These are phyloP conservation scores for Bombardia bombarda DNA, from an alignment of 495 filamentous ascomycete species.

Conservation along the genomic window DNA sequence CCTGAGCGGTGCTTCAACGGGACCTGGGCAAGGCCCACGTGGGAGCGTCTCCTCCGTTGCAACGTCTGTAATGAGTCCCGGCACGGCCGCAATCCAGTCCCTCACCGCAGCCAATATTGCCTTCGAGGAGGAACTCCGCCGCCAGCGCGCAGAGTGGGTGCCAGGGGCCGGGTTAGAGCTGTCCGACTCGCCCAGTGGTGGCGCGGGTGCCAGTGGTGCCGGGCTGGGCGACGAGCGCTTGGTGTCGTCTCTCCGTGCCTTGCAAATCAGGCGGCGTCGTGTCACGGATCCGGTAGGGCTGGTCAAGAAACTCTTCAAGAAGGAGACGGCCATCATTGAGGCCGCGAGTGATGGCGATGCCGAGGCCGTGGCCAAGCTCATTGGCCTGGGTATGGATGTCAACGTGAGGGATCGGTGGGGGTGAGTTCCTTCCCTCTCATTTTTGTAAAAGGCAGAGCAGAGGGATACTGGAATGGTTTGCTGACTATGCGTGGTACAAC, in stretches of 20 bases:
- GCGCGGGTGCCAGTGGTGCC: too few species aligned
- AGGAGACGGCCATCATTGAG: slow-evolving; percentile 21
- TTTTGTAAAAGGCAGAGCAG: too few species aligned
- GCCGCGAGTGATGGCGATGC: slow-evolving; percentile 18
- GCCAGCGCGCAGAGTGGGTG: slow-evolving; percentile 6
- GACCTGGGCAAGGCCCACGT: too few species aligned
- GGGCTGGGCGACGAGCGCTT: too few species aligned
- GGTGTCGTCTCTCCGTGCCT: too few species aligned
- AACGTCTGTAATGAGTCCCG: background rate
- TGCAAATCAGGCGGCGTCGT: background rate
- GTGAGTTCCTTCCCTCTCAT: too few species aligned
- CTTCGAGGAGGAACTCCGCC: slow-evolving; percentile 13
- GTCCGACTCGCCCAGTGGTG: too few species aligned
- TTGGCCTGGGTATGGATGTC: slow-evolving; percentile 16
- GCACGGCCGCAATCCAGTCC: slow-evolving; percentile 4
- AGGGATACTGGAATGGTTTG: too few species aligned
- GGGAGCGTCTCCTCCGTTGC: slow-evolving; percentile 4
- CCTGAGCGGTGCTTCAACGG: slow-evolving; percentile 8
- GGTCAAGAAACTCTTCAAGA: slow-evolving; percentile 13
- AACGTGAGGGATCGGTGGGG: slow-evolving; percentile 19
- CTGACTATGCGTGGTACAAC: background rate
- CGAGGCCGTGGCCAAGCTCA: slow-evolving; percentile 13
- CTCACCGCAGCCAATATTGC: slow-evolving; percentile 12
- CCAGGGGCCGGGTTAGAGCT: slow-evolving; percentile 8
- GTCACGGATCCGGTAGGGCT: background rate